Percentiles rank a stretch among this genome's conserved stretches.
Conservation (phyloP, 2,329 filamentous ascomycete species). For the Fusarium decemcellulare region DNA sequence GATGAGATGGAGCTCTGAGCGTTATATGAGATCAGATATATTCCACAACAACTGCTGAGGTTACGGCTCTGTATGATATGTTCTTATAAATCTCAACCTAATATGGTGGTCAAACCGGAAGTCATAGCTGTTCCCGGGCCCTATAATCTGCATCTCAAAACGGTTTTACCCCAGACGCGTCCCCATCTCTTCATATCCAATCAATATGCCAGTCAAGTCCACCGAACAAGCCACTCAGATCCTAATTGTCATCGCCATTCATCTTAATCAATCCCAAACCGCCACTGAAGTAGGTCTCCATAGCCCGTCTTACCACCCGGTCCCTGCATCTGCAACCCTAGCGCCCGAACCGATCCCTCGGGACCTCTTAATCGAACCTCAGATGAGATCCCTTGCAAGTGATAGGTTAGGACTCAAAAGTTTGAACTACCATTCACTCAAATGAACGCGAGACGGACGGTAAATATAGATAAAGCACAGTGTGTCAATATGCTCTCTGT, state of each 20-base stretch:
- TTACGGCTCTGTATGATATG: no score
- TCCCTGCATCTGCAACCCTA: conserved; percentile 21
- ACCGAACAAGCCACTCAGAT: background rate
- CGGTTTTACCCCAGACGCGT: no score
- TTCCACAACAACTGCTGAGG: no score
- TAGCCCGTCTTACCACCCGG: conserved; percentile 3
- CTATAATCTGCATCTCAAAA: no score
- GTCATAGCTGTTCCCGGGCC: no score
- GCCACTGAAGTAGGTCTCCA: background rate
- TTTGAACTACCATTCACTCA: background rate
- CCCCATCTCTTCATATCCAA: background rate
- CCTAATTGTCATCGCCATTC: background rate
- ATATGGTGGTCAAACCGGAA: no score
- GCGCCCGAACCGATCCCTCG: conserved; percentile 5
- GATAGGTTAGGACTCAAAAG: background rate
- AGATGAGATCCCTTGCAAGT: background rate
- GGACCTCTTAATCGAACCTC: background rate
- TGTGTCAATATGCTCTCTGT: background rate
- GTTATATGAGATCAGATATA: no score
- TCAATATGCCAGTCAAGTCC: background rate
- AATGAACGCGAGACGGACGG: background rate
- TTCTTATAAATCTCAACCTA: no score
- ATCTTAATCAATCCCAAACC: conserved; percentile 9
- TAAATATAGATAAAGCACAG: background rate
- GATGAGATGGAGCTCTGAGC: background rate